Evolutionary conservation across 352 stramenopile species (phyloP), one percentile per base, ranked within the genome.

Genomic region (Phytophthora meadii): DNA sequence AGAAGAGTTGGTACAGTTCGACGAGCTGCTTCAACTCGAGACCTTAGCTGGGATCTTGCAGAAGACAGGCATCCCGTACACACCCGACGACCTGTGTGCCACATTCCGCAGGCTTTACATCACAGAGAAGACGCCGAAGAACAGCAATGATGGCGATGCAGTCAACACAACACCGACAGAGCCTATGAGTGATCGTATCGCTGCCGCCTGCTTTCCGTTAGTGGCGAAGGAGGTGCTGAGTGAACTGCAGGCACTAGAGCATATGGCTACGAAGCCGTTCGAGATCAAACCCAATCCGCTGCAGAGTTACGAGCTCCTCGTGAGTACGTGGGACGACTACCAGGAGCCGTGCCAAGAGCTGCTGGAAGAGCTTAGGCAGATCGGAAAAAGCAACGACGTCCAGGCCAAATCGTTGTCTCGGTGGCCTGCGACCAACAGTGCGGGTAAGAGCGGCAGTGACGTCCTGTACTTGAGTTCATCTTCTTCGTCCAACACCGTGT

Each of bases 371-470:
- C 56, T 94, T 25, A 69, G 71, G 1, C 79, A 79, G 14, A 41
- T 92, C 5, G 79, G 81, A 1, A 88, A 84, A 57, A 87, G 71
- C 45, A 89, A 91, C 30, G 81, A 90, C 54, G 75, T 90, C 34
- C 83, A 89, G 34, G 65, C 77, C 0, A 85, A 89, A 19, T 64
- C 82, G 5, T 40, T 77, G 11, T 66, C 68, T 12, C 67, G 70
- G 0, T 70, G 52, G 7, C 37, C 65, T 14, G 42, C 19, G 11
- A 46, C 52, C 15, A 27, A 56, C 14, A 53, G 41, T 15, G 39
- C 24, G 49, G 69, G 48, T 1, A 62, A 52, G 15, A 58, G 52
- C 24, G 37, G 45, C 25, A 61, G 53, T 10, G 64, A 82, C 2
- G 67, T 85, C 17, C 54, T 87, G 41, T 85, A 92, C 34, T 17